Base-by-base conservation (phyloP, 2,329 filamentous ascomycete genomes). In the Cordyceps cateniannulata region DNA sequence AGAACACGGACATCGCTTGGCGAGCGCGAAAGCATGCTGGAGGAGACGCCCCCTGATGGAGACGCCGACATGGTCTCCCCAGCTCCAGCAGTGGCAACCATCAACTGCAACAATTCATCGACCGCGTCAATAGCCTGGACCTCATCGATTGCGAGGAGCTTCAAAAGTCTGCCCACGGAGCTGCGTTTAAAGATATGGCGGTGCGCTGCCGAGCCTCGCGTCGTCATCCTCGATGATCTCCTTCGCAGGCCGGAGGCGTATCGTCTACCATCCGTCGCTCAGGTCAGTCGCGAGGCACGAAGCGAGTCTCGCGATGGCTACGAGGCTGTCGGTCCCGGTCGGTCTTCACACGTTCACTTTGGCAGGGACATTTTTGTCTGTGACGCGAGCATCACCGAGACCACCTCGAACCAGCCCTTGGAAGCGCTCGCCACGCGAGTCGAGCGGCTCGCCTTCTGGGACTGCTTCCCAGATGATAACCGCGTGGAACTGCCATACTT, bases 391-490 rank as follows among this genome's bases (percentile, higher is more conserved):
- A 72, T 76, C 55, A 68, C 70, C 20, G 72, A 75, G 35, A 67
- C 71, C 58, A 68, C 65, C 27, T 64, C 67, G 44, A 69, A 72
- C 40, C 64, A 68, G 45, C 69, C 69, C 20, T 65, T 75, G 24
- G 73, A 75, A 49, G 63, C 68, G 16, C 64, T 76, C 35, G 73
- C 72, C 1, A 69, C 70, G 20, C 67, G 67, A 27, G 68, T 75
- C 59, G 69, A 70, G 62, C 69, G 71, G 45, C 64, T 75, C 35
- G 73, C 71, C 12, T 75, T 74, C 51, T 76, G 73, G 73, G 73
- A 76, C 63, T 76, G 73, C 62, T 73, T 73, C 60, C 73, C 73
- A 1, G 73, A 76, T 61, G 74, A 76, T 48, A 70, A 69, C 5
- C 68, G 69, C 44, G 69, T 75, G 24, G 71, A 73, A 48, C 66